phyloP scores from a whole-genome alignment of 495 filamentous ascomycete species.

The Aspergillus carlsbadensis region DNA sequence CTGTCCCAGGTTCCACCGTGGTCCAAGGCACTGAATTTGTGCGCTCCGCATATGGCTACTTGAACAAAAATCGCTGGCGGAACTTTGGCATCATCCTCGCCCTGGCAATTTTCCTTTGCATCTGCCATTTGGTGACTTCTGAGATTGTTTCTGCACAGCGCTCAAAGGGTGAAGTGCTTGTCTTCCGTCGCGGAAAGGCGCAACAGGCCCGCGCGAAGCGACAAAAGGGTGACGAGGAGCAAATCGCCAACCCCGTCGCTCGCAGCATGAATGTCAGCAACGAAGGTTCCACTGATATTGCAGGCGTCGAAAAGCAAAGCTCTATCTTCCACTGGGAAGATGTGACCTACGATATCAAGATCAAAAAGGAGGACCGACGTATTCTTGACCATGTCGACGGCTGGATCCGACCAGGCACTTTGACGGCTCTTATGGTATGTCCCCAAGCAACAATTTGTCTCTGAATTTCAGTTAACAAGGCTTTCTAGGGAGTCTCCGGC shows the following conservation, averaged over 20 bases:
- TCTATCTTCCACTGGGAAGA: conserved; percentile 80
- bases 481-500: conserved; percentile 55
- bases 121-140: conserved; percentile 1
- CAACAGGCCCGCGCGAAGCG: not conserved
- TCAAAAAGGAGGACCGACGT: conserved; percentile 55
- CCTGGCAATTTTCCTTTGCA: conserved; percentile 46
- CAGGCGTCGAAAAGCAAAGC: conserved; percentile 56
- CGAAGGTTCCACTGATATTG: conserved; percentile 28
- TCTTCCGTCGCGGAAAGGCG: conserved; percentile 45
- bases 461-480: conserved; percentile 73
- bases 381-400: conserved; percentile 65
- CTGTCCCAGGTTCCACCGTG: conserved; percentile 35
- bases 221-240: conserved; percentile 36
- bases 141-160: not conserved
- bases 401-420: conserved; percentile 64
- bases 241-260: conserved; percentile 27
- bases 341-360: conserved; percentile 69
- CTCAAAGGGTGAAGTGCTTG: conserved; percentile 52
- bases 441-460: conserved; percentile 79
- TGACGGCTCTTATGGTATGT: conserved; percentile 44
- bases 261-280: conserved; percentile 32
- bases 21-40: conserved; percentile 67
- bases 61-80: conserved; percentile 61
- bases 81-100: conserved; percentile 78
- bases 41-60: conserved; percentile 60